Evolutionary conservation across 352 stramenopile species (phyloP).

Genomic region (Globisporangium ultimum): DNA sequence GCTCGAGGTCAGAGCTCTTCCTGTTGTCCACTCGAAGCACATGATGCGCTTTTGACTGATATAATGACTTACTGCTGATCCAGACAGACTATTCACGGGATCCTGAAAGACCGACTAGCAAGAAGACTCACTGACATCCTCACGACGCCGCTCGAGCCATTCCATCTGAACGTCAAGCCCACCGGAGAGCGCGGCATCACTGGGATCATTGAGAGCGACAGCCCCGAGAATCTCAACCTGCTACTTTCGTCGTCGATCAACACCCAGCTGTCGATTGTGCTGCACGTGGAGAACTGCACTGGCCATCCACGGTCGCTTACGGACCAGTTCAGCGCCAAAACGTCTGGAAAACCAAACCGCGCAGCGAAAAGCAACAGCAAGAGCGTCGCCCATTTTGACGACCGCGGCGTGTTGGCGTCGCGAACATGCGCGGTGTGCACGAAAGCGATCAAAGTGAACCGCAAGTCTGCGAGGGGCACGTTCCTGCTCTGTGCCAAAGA

Average conservation of each 20-base stretch:
- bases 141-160: slow-evolving; percentile 41
- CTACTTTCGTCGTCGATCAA: slow-evolving; percentile 49
- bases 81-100: slow-evolving; percentile 52
- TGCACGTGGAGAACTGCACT: slow-evolving; percentile 62
- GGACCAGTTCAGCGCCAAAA: slow-evolving; percentile 44
- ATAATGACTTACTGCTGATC: no score
- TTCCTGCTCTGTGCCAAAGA: slow-evolving; percentile 47
- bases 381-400: slow-evolving; percentile 53
- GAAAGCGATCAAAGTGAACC: slow-evolving; percentile 41
- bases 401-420: slow-evolving; percentile 42
- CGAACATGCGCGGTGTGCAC: slow-evolving; percentile 48
- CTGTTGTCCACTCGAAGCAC: neutral
- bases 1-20: slow-evolving; percentile 36
- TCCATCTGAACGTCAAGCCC: slow-evolving; percentile 33
- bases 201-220: slow-evolving; percentile 49
- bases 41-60: neutral
- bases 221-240: slow-evolving; percentile 48
- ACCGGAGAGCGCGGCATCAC: slow-evolving; percentile 43
- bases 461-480: slow-evolving; percentile 14
- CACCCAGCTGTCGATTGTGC: slow-evolving; percentile 37
- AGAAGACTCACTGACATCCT: slow-evolving; percentile 51
- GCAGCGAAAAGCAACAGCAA: slow-evolving; percentile 11
- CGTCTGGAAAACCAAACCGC: slow-evolving; percentile 5
- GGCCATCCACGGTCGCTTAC: slow-evolving; percentile 28
- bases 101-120: slow-evolving; percentile 55